These are phyloP conservation scores for Schizochytrium sp. DNA, from an alignment of 108 stramenopile genomes.

Conservation along the genomic window DNA sequence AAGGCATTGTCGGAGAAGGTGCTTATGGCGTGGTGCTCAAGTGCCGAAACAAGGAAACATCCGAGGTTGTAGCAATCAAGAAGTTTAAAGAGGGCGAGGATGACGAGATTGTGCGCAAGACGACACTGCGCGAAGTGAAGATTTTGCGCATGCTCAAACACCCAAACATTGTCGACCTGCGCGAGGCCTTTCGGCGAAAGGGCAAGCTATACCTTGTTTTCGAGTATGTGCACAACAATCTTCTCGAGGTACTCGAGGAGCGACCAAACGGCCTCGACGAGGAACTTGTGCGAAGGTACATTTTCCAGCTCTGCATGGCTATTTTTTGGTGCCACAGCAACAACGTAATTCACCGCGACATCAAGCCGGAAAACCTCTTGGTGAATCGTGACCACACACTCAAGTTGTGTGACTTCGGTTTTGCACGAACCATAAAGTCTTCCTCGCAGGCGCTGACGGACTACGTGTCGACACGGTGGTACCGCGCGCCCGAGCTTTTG, in stretches of 20 bases:
- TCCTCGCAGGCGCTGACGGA: constrained; percentile 40
- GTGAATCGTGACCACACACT: constrained; percentile 42
- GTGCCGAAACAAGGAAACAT: constrained; percentile 47
- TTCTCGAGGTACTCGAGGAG: constrained; percentile 57
- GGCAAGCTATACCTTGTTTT: constrained; percentile 60
- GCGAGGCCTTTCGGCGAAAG: constrained; percentile 50
- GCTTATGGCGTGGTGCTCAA: constrained; percentile 59
- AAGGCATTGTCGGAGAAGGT: constrained; percentile 58
- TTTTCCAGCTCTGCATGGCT: constrained; percentile 56
- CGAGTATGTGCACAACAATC: constrained; percentile 57
- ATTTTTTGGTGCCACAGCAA: constrained; percentile 58
- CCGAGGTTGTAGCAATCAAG: constrained; percentile 49
- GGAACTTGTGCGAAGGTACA: constrained; percentile 31
- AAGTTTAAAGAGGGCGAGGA: constrained; percentile 60
- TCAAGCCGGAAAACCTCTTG: constrained; percentile 61
- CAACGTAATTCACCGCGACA: constrained; percentile 56
- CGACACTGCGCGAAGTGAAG: constrained; percentile 56
- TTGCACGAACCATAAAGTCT: constrained; percentile 37
- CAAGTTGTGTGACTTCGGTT: constrained; percentile 66
- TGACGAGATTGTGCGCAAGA: constrained; percentile 44
- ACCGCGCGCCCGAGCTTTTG: constrained; percentile 63
- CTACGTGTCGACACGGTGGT: constrained; percentile 65
- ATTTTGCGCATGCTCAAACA: constrained; percentile 58
- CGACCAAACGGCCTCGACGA: constrained; percentile 30
- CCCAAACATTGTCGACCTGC: constrained; percentile 51